A percentile compares a stretch with the other conserved stretches of the same genome.
These are phyloP conservation scores for Darksidea phi DNA, from an alignment of 495 filamentous ascomycete species.

Conservation along the genomic window DNA sequence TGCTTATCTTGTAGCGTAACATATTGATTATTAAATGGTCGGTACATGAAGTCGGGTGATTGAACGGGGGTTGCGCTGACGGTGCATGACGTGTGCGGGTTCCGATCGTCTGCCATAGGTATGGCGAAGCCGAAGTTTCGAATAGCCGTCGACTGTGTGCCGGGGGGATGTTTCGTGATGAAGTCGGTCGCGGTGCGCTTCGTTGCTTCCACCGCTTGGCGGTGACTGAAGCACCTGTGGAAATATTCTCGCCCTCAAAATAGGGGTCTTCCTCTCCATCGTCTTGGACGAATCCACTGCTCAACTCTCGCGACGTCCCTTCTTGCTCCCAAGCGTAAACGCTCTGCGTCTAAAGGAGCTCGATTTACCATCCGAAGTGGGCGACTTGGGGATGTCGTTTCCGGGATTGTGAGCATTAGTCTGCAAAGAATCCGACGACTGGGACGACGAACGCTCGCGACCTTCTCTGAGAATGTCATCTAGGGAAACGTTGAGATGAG, in stretches of 20 bases:
- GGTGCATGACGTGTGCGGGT: too few species aligned
- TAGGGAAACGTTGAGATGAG: constrained; percentile 38
- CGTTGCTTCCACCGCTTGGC: constrained; percentile 15
- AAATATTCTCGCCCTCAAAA: not conserved
- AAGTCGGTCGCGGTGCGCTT: not conserved
- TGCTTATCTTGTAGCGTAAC: too few species aligned
- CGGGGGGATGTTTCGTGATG: too few species aligned
- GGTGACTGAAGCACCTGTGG: not conserved
- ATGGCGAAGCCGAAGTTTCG: too few species aligned
- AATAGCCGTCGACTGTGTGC: too few species aligned
- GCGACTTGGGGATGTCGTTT: constrained; percentile 17
- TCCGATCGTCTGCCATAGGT: too few species aligned
- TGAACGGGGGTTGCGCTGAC: too few species aligned
- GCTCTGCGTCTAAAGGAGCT: constrained; percentile 7
- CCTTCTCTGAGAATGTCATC: constrained; percentile 42
- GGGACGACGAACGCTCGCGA: constrained; percentile 23
- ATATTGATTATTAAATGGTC: too few species aligned
- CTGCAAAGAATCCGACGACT: constrained; percentile 37
- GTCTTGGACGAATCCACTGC: not conserved
- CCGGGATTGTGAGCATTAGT: not conserved
- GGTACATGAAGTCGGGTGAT: too few species aligned
- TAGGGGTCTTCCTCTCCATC: not conserved
- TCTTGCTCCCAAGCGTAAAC: constrained; percentile 29
- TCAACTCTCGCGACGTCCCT: constrained; percentile 18
- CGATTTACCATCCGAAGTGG: constrained; percentile 10